Evolutionary conservation across 1,139 yeast species (phyloP).

Genomic region (Yamadazyma blattariae): DNA sequence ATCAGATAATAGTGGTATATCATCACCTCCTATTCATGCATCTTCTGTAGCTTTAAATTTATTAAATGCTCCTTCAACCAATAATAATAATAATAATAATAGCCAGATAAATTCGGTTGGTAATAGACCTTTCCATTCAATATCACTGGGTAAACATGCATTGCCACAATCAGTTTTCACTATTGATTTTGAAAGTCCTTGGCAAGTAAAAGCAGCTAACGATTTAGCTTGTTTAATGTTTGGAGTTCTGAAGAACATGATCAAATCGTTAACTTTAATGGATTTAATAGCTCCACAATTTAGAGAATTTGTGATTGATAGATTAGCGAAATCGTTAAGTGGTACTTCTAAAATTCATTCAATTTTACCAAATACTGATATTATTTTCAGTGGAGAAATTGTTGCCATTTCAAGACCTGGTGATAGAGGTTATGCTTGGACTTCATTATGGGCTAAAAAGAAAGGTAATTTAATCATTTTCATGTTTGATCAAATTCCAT

Average conservation of each 20-base stretch:
- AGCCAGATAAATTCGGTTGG: background rate
- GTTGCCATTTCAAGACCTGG: slow-evolving; percentile 54
- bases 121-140: slow-evolving; percentile 53
- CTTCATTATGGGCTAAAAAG: slow-evolving; percentile 84
- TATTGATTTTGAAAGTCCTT: slow-evolving; percentile 71
- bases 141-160: slow-evolving; percentile 62
- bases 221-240: slow-evolving; percentile 87
- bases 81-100: background rate
- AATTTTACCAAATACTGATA: slow-evolving; percentile 18
- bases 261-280: slow-evolving; percentile 62
- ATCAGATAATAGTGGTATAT: slow-evolving; percentile 9
- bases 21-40: slow-evolving; percentile 18
- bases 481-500: slow-evolving; percentile 84
- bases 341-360: slow-evolving; percentile 8
- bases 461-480: slow-evolving; percentile 70
- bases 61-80: slow-evolving; percentile 12
- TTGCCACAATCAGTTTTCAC: slow-evolving; percentile 84
- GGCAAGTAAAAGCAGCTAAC: slow-evolving; percentile 80
- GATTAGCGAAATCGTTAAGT: slow-evolving; percentile 31
- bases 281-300: slow-evolving; percentile 78
- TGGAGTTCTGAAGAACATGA: slow-evolving; percentile 69
- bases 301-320: slow-evolving; percentile 60
- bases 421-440: slow-evolving; percentile 61
- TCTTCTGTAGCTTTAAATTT: slow-evolving; percentile 29
- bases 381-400: slow-evolving; percentile 53